phyloP scores from a whole-genome alignment of 495 filamentous ascomycete species.

The Letharia columbiana region DNA sequence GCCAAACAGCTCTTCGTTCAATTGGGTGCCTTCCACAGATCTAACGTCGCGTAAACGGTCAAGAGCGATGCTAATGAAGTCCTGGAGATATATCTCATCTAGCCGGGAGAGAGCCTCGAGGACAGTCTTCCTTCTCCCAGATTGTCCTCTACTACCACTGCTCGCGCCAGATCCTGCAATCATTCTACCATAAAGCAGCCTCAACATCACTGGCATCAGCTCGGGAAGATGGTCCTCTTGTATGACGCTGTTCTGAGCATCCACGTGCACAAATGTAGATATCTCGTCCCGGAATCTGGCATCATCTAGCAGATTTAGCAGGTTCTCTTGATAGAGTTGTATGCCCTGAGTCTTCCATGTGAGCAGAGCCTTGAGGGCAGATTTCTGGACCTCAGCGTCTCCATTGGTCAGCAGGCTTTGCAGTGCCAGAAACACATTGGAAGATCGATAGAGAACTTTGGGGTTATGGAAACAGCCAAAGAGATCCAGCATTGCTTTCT shows the following conservation, averaged over 20 bases:
- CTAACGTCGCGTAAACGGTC: slow-evolving; percentile 54
- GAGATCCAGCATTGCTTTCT: slow-evolving; percentile 70
- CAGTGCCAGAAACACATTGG: slow-evolving; percentile 66
- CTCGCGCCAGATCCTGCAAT: slow-evolving; percentile 57
- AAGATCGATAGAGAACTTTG: slow-evolving; percentile 65
- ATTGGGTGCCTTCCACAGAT: slow-evolving; percentile 43
- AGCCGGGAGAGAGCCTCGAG: slow-evolving; percentile 53
- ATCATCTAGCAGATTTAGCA: slow-evolving; percentile 85
- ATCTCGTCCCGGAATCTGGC: slow-evolving; percentile 86
- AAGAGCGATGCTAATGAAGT: slow-evolving; percentile 77
- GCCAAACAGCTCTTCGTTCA: slow-evolving; percentile 43
- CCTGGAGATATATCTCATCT: slow-evolving; percentile 54
- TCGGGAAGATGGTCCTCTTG: slow-evolving; percentile 59
- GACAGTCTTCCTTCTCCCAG: slow-evolving; percentile 59
- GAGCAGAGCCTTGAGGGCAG: slow-evolving; percentile 72
- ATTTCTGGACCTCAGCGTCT: slow-evolving; percentile 79
- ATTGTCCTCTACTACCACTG: slow-evolving; percentile 43
- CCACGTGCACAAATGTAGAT: slow-evolving; percentile 67
- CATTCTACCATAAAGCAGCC: slow-evolving; percentile 80
- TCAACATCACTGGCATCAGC: slow-evolving; percentile 76
- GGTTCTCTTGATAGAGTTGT: slow-evolving; percentile 71
- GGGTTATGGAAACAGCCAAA: slow-evolving; percentile 82
- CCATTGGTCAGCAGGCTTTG: slow-evolving; percentile 71
- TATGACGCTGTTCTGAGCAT: slow-evolving; percentile 61
- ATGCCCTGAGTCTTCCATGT: slow-evolving; percentile 78